Evolutionary conservation across 257 asterid genomes (phyloP), one percentile per base, ranked within the genome.

Genomic region (Rauvolfia tetraphylla): DNA sequence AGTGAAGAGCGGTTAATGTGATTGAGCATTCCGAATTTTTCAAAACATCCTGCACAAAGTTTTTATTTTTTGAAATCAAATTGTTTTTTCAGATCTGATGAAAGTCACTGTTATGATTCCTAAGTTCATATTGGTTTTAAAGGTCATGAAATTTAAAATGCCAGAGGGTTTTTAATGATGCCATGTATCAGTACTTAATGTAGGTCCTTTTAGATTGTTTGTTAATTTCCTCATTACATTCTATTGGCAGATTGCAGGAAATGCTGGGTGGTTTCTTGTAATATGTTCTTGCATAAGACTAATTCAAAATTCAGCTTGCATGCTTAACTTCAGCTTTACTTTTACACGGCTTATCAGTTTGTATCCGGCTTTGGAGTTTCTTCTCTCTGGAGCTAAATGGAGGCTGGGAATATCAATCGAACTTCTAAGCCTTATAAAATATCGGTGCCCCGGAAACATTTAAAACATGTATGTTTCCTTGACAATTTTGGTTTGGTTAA

Each of bases 301-400:
- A 18, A 39, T 36, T 22, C 9, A 22, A 38, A 22, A 11, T 73
- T 66, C 33, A 2, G 14, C 20, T 73, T 33, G 23, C 13, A 34
- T 20, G 76, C 29, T n/a, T 39, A 72, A 53, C 23, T 36, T 46
- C 10, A 5, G 18, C 5, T 1, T 33, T 13, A 12, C 9, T 61
- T 44, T 48, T 62, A 58, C 20, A 56, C 11, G 41, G 62, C 59
- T 75, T 34, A 42, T 25, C 63, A 61, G 41, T 7, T 44, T 31
- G 53, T 1, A 31, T 56, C 15, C 34, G 23, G 17, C 25, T 65
- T 36, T 12, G 33, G 20, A 11, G 20, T 75, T 49, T n/a, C 69
- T 12, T 38, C 14, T 65, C 25, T 53, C 49, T 13, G 23, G 48
- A 56, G 72, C 75, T 27, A 17, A 46, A 77, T 77, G 80, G 70